These are phyloP conservation scores for Adansonia madagascariensis DNA, from an alignment of 441 rosid species.

Conservation along the genomic window DNA sequence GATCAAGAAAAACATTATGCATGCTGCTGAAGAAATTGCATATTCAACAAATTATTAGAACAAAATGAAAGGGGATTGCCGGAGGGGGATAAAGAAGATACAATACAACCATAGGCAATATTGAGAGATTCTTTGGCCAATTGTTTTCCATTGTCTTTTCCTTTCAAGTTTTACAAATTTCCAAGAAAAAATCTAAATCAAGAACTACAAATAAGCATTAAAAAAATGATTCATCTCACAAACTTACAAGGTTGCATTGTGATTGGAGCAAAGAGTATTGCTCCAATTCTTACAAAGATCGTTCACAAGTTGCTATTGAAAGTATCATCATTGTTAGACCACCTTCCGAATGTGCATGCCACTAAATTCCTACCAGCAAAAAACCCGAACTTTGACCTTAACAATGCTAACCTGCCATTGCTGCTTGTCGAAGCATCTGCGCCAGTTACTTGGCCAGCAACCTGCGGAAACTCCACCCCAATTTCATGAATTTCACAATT, in stretches of 20 bases:
- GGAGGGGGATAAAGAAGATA: neutral
- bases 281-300: constrained; percentile 22
- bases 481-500: constrained; percentile 41
- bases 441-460: constrained; percentile 38
- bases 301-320: constrained; percentile 46
- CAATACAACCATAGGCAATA: neutral
- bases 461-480: constrained; percentile 36
- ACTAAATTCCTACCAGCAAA: constrained; percentile 35
- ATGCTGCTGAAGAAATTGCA: neutral
- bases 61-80: neutral
- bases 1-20: neutral
- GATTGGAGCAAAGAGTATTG: constrained; percentile 21
- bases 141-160: no score
- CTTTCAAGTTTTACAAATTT: no score
- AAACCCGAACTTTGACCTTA: constrained; percentile 62
- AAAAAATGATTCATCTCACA: neutral
- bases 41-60: no score
- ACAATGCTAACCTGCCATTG: constrained; percentile 56
- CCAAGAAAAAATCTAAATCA: no score
- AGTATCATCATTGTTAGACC: constrained; percentile 49
- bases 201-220: neutral
- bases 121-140: no score
- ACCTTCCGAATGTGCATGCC: constrained; percentile 59
- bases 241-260: neutral
- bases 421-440: constrained; percentile 38